A percentile compares a stretch with the other conserved stretches of the same genome.
Evolutionary conservation across 768 basidiomycete genomes (phyloP).

Genomic region (Leucosporidium scottii): DNA sequence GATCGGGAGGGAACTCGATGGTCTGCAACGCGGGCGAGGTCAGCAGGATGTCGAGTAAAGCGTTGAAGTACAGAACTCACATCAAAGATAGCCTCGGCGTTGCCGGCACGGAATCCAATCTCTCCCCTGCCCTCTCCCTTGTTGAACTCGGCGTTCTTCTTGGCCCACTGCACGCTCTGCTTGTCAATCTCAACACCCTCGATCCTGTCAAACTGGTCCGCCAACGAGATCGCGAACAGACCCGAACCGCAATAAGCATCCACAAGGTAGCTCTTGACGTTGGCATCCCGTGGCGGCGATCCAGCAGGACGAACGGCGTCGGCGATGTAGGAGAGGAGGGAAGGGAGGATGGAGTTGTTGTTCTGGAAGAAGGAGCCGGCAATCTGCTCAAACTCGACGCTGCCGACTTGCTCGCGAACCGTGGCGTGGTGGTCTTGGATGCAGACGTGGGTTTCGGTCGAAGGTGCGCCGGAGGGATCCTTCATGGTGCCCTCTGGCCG

Average conservation of each 20-base stretch:
- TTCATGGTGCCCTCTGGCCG: constrained; percentile 7
- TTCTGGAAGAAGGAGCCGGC: constrained; percentile 96
- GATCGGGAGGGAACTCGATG: constrained; percentile 54
- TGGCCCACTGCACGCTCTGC: constrained; percentile 42
- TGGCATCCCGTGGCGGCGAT: neutral
- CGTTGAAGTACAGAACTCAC: constrained; percentile 47
- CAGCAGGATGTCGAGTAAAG: constrained; percentile 27
- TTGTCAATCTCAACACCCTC: constrained; percentile 82
- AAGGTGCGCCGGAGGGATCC: constrained; percentile 23
- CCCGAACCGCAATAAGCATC: constrained; percentile 78
- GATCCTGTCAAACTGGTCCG: constrained; percentile 63
- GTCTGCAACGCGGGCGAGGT: constrained; percentile 12
- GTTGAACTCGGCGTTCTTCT: constrained; percentile 45
- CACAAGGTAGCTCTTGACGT: constrained; percentile 59
- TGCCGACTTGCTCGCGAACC: constrained; percentile 77
- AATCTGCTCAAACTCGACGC: constrained; percentile 71
- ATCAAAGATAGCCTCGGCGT: constrained; percentile 76
- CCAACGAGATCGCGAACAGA: constrained; percentile 77
- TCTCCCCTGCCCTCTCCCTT: constrained; percentile 49
- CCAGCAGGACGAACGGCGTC: constrained; percentile 51
- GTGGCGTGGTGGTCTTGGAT: constrained; percentile 71
- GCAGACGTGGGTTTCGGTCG: constrained; percentile 56
- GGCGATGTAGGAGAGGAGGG: constrained; percentile 74
- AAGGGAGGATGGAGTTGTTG: constrained; percentile 84
- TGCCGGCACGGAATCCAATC: constrained; percentile 62